phyloP scores from a whole-genome alignment of 2,329 filamentous ascomycete genomes.

The Aspergillus sp. region DNA sequence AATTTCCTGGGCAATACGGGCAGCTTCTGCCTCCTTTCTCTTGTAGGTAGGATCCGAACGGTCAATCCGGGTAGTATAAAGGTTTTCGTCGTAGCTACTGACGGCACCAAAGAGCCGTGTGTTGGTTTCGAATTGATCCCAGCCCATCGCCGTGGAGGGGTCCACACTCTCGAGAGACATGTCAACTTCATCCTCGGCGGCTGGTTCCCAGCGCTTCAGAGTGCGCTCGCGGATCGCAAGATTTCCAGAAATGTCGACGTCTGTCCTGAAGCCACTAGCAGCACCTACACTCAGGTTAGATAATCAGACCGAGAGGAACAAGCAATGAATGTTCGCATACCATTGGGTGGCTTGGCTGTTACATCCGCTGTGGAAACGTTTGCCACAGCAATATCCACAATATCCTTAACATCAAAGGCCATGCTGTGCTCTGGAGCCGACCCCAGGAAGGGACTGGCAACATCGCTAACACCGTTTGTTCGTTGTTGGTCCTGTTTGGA shows the following conservation, averaged over 20 bases:
- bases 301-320: background rate
- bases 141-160: constrained; percentile 47
- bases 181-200: constrained; percentile 57
- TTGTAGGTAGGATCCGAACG: constrained; percentile 77
- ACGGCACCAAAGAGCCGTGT: constrained; percentile 81
- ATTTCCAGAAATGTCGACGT: constrained; percentile 78
- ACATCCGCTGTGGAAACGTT: constrained; percentile 51
- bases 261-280: constrained; percentile 71
- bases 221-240: constrained; percentile 66
- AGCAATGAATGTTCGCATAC: constrained; percentile 36
- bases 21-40: constrained; percentile 71
- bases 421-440: constrained; percentile 46
- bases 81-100: constrained; percentile 88
- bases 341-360: constrained; percentile 52
- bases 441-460: constrained; percentile 36
- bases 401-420: constrained; percentile 59
- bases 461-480: constrained; percentile 39
- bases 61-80: constrained; percentile 90
- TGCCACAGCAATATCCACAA: constrained; percentile 51
- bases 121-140: constrained; percentile 95
- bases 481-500: constrained; percentile 30
- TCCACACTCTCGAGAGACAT: constrained; percentile 62
- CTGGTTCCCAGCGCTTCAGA: constrained; percentile 78
- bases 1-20: constrained; percentile 83
- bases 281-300: constrained; percentile 48